These are phyloP conservation scores for Trifolium subterraneum DNA, from an alignment of 306 rosid genomes.

Conservation along the genomic window DNA sequence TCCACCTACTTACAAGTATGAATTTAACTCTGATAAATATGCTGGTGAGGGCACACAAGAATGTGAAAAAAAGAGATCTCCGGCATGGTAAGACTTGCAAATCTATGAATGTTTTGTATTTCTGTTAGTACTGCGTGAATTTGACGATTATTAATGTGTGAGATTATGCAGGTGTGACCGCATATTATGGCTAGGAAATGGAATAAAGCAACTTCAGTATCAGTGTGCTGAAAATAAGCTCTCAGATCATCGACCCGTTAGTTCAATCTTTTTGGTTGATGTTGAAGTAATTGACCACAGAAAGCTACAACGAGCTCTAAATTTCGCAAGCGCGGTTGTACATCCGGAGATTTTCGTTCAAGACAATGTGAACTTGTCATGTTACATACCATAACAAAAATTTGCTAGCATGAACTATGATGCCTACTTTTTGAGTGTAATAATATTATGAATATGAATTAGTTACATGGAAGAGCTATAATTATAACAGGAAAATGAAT, in stretches of 20 bases:
- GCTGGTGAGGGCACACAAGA: constrained; percentile 72
- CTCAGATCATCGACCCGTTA: constrained; percentile 89
- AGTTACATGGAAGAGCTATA: too few species aligned
- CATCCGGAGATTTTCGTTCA: constrained; percentile 63
- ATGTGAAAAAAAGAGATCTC: constrained; percentile 85
- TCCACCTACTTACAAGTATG: constrained; percentile 92
- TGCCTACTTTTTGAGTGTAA: too few species aligned
- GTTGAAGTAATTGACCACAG: constrained; percentile 80
- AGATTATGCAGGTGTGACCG: constrained; percentile 82
- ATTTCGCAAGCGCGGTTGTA: constrained; percentile 55
- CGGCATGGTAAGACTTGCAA: constrained; percentile 75
- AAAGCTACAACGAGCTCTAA: constrained; percentile 69
- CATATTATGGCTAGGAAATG: constrained; percentile 83
- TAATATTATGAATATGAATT: too few species aligned
- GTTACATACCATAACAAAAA: too few species aligned
- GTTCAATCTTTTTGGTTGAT: constrained; percentile 67
- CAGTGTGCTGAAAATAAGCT: constrained; percentile 58
- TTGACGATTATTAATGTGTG: neutral
- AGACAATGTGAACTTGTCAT: constrained; percentile 29
- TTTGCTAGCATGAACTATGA: too few species aligned
- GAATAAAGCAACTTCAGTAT: constrained; percentile 73
- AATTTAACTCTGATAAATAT: constrained; percentile 63
- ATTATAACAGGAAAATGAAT: too few species aligned
- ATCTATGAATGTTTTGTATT: neutral
- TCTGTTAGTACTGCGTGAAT: neutral